Conservation (phyloP, 2,329 filamentous ascomycete genomes). For the Claviceps humidiphila region DNA sequence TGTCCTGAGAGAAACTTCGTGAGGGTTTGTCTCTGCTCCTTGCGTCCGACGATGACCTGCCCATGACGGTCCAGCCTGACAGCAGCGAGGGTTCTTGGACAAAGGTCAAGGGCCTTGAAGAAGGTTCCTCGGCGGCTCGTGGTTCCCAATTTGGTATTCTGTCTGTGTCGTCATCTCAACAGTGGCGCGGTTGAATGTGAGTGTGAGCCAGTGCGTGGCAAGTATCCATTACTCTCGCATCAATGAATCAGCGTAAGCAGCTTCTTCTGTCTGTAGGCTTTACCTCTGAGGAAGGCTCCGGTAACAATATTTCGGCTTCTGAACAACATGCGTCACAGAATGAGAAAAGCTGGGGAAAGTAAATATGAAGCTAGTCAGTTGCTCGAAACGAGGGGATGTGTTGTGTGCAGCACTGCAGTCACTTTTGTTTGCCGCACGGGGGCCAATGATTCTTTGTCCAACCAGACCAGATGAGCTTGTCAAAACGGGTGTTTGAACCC, state of each 20-base stretch:
- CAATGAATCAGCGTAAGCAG: not conserved
- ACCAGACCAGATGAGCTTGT: not conserved
- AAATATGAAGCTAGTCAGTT: not conserved
- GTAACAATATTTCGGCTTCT: too few species aligned
- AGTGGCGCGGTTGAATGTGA: not conserved
- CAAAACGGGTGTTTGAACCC: not conserved
- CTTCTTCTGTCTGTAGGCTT: not conserved
- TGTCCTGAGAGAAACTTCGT: slow-evolving; percentile 14
- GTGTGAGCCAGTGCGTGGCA: not conserved
- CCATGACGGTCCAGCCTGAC: not conserved
- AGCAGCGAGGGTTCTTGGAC: not conserved
- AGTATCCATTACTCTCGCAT: not conserved
- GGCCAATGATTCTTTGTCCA: not conserved
- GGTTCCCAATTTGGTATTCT: not conserved
- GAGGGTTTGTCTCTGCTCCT: slow-evolving; percentile 3
- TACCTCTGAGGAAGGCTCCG: not conserved
- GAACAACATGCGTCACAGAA: too few species aligned
- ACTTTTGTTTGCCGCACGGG: not conserved
- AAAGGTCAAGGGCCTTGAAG: not conserved
- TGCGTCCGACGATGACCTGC: not conserved
- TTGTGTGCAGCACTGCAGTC: not conserved
- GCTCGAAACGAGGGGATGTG: not conserved
- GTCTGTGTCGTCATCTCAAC: not conserved
- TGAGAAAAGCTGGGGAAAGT: too few species aligned
- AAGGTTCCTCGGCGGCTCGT: not conserved